These are phyloP conservation scores for Mesostigma viride DNA, from an alignment of 139 green algal genomes.

Conservation along the genomic window DNA sequence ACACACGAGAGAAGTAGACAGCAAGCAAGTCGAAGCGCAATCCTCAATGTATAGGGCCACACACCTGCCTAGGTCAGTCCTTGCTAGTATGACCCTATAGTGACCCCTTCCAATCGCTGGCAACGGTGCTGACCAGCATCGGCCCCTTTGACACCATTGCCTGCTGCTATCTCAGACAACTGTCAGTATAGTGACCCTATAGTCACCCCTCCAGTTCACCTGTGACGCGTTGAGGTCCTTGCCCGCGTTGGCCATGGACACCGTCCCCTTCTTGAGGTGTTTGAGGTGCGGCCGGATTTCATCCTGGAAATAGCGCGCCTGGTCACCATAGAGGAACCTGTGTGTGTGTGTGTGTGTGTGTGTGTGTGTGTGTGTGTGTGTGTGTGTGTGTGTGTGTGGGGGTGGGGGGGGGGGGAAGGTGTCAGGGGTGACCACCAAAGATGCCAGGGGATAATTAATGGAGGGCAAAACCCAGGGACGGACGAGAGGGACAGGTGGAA, in stretches of 20 bases:
- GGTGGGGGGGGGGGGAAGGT: no score
- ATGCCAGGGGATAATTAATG: slow-evolving; percentile 3
- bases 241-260: slow-evolving; percentile 75
- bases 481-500: background rate
- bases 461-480: background rate
- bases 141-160: no score
- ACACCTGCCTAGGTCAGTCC: background rate
- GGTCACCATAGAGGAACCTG: slow-evolving; percentile 65
- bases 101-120: no score
- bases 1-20: no score
- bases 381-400: no score
- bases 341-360: background rate
- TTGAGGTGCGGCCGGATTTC: slow-evolving; percentile 73
- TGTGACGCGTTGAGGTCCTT: slow-evolving; percentile 30
- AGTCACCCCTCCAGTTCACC: no score
- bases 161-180: no score
- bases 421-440: background rate
- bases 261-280: slow-evolving; percentile 61
- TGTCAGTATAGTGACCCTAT: no score
- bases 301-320: slow-evolving; percentile 87
- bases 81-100: background rate
- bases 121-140: no score
- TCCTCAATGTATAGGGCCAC: no score
- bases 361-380: background rate
- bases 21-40: no score